Conservation (phyloP, 2,329 filamentous ascomycete species). For the Calonectria leucothoes region DNA sequence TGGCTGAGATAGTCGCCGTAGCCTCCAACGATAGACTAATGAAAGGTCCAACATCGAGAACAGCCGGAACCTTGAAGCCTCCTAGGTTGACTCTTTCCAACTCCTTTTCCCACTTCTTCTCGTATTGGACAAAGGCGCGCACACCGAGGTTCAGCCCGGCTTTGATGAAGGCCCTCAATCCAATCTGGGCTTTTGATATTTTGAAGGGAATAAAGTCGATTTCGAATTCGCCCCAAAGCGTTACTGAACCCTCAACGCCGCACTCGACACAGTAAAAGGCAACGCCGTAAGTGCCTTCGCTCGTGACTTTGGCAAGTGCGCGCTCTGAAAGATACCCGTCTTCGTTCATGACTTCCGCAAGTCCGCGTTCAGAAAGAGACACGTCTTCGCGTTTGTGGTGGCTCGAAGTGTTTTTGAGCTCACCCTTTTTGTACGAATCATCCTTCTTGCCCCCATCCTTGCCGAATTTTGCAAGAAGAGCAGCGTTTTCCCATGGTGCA, state of each 20-base stretch:
- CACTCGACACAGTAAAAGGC: conserved; percentile 22
- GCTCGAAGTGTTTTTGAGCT: neutral
- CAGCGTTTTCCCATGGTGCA: conserved; percentile 11
- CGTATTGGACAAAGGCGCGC: conserved; percentile 10
- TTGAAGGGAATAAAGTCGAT: neutral
- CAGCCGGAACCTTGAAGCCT: neutral
- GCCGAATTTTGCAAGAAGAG: neutral
- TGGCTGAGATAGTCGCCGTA: neutral
- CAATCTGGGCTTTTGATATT: neutral
- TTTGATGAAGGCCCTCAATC: neutral
- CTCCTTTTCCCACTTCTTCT: neutral
- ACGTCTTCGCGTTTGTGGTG: neutral
- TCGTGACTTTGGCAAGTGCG: neutral
- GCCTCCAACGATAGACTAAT: neutral
- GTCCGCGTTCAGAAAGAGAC: neutral
- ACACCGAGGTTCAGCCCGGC: conserved; percentile 11
- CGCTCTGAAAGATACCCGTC: neutral
- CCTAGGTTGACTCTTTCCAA: neutral
- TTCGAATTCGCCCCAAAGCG: neutral
- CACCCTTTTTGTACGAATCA: conserved; percentile 8
- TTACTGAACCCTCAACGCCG: neutral
- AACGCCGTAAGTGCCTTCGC: neutral
- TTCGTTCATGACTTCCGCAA: neutral
- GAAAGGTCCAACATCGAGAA: neutral
- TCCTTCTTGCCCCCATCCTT: neutral